Evolutionary conservation across 1,284 basidiomycete species (phyloP).

Genomic region (Pseudozyma hubeiensis): DNA sequence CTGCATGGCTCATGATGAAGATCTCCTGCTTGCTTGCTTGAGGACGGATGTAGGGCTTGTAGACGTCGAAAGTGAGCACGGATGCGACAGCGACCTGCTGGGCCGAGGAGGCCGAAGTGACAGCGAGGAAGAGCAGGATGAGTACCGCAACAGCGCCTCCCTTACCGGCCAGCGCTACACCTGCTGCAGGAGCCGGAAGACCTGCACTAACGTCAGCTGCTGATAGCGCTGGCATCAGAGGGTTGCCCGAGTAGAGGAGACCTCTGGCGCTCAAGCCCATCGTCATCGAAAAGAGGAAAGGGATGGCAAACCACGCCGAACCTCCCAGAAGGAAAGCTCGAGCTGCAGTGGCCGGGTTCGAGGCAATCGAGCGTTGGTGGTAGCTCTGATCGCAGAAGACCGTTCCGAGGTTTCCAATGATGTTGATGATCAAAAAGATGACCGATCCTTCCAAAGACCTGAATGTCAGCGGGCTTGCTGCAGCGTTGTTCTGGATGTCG

Average conservation of each 20-base stretch:
- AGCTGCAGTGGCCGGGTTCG: constrained; percentile 81
- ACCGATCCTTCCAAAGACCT: constrained; percentile 79
- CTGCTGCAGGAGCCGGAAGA: constrained; percentile 68
- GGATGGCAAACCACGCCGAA: constrained; percentile 78
- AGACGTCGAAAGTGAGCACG: constrained; percentile 73
- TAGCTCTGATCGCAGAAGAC: constrained; percentile 78
- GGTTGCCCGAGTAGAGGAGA: constrained; percentile 62
- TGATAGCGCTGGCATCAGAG: constrained; percentile 53
- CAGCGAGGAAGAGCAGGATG: constrained; percentile 75
- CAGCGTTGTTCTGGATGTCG: constrained; percentile 74
- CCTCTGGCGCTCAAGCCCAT: constrained; percentile 75
- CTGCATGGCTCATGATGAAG: constrained; percentile 76
- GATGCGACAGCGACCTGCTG: constrained; percentile 85
- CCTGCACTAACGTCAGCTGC: constrained; percentile 57
- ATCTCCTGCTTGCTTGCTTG: constrained; percentile 76
- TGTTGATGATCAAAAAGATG: constrained; percentile 88
- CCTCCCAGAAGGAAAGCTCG: constrained; percentile 90
- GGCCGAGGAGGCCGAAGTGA: constrained; percentile 86
- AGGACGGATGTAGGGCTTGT: constrained; percentile 77
- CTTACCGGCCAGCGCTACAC: constrained; percentile 80
- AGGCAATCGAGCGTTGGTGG: constrained; percentile 86
- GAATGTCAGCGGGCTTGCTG: constrained; percentile 80
- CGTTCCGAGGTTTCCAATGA: constrained; percentile 64
- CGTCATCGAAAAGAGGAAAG: constrained; percentile 75
- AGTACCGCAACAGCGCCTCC: constrained; percentile 80